Conservation (phyloP, 2,329 filamentous ascomycete genomes). For the Teratosphaeria epicoccoides region DNA sequence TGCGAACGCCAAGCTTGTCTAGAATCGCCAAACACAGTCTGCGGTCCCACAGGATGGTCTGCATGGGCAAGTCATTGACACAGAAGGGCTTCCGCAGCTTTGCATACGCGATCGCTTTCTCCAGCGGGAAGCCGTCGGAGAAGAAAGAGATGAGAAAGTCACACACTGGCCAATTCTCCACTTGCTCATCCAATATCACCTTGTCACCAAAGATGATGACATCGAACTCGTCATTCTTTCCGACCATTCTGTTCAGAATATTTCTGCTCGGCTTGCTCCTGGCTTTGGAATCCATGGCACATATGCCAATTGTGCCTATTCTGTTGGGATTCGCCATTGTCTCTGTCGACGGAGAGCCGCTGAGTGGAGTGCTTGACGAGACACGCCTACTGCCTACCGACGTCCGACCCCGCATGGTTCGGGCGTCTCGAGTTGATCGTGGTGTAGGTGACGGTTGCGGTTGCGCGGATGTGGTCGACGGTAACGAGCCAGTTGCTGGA, state of each 20-base stretch:
- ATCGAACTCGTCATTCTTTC: constrained; percentile 87
- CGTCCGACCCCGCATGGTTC: constrained; percentile 31
- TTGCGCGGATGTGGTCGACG: constrained; percentile 63
- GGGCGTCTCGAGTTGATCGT: constrained; percentile 9
- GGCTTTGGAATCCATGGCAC: constrained; percentile 89
- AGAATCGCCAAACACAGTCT: constrained; percentile 79
- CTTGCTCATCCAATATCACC: constrained; percentile 91
- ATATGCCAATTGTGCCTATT: constrained; percentile 75
- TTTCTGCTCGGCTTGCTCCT: constrained; percentile 94
- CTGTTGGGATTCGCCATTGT: constrained; percentile 43
- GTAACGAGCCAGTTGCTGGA: constrained; percentile 60
- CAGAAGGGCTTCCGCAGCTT: constrained; percentile 90
- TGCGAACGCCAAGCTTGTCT: constrained; percentile 80
- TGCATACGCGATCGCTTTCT: constrained; percentile 94
- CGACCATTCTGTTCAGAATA: constrained; percentile 83
- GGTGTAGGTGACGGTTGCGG: constrained; percentile 23
- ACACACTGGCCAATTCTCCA: constrained; percentile 92
- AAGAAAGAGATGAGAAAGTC: constrained; percentile 98
- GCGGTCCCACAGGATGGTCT: constrained; percentile 92
- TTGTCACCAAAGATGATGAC: constrained; percentile 98
- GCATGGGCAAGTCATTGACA: constrained; percentile 95
- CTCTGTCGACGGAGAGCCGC: constrained; percentile 68
- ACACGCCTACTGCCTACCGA: constrained; percentile 58
- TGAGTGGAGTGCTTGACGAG: constrained; percentile 73
- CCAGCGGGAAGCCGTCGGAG: constrained; percentile 89